A percentile compares a stretch with the other conserved stretches of the same genome.
phyloP scores from a whole-genome alignment of 169 alveolate species.

The Eimeria acervulina region DNA sequence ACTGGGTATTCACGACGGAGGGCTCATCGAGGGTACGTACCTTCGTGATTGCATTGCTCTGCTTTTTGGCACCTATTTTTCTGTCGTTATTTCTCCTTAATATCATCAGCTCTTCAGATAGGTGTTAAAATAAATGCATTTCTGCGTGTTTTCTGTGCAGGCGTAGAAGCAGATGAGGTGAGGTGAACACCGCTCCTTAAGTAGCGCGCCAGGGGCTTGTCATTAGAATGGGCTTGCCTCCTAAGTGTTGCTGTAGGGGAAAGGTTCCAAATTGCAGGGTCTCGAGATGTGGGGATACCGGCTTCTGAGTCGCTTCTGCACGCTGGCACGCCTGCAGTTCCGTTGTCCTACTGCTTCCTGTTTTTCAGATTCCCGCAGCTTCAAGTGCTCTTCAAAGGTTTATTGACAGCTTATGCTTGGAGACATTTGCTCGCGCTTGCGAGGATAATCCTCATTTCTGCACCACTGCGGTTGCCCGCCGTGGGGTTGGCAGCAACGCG shows the following conservation, averaged over 20 bases:
- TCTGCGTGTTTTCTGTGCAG: not conserved
- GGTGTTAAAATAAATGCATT: not conserved
- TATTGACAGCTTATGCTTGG: not conserved
- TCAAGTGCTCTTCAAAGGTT: not conserved
- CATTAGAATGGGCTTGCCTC: not conserved
- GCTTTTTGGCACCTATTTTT: not conserved
- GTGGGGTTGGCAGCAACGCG: not conserved
- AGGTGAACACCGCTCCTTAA: not conserved
- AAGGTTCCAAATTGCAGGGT: not conserved
- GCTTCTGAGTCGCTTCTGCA: not conserved
- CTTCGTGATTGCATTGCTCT: not conserved
- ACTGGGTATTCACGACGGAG: not conserved
- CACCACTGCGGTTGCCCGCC: slow-evolving; percentile 41
- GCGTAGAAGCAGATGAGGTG: not conserved
- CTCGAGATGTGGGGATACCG: not conserved
- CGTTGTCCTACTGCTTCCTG: not conserved
- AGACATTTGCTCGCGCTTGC: slow-evolving; percentile 30
- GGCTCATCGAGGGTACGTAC: not conserved
- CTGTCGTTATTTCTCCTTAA: not conserved
- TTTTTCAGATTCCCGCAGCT: slow-evolving; percentile 7
- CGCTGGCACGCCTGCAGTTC: not conserved
- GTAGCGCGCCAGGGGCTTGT: not conserved
- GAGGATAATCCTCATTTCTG: slow-evolving; percentile 27
- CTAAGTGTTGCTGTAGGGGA: not conserved
- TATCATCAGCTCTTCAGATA: not conserved